Evolutionary conservation across 202 grass and related monocot genomes (phyloP).

Genomic region (Setaria viridis): DNA sequence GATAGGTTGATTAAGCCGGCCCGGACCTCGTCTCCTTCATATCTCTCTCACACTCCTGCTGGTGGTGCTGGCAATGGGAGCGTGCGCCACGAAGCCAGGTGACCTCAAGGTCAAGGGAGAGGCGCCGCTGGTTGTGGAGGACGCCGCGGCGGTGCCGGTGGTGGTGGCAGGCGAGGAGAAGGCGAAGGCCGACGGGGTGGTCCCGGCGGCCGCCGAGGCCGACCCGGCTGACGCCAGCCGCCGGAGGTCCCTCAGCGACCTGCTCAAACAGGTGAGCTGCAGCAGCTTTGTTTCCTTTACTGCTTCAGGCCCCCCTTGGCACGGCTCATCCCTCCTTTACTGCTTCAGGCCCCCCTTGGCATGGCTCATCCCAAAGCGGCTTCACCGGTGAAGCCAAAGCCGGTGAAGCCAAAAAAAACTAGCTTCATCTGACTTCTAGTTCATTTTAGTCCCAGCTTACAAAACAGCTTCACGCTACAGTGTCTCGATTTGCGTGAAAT

Average conservation of each 20-base stretch:
- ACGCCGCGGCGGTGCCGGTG: background rate
- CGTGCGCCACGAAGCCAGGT: slow-evolving; percentile 63
- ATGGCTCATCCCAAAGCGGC: no score
- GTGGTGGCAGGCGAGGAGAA: background rate
- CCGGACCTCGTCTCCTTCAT: no score
- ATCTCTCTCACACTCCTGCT: background rate
- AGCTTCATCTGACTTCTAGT: no score
- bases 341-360: no score
- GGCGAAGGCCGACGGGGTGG: slow-evolving; percentile 2
- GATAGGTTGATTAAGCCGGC: no score
- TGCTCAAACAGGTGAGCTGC: slow-evolving; percentile 56
- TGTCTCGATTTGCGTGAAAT: no score
- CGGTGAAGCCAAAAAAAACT: no score
- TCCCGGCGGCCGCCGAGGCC: background rate
- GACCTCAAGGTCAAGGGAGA: slow-evolving; percentile 56
- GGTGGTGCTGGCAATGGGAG: slow-evolving; percentile 49
- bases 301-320: background rate
- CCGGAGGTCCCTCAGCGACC: slow-evolving; percentile 63
- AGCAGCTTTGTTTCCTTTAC: background rate
- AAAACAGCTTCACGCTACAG: no score
- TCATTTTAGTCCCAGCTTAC: no score
- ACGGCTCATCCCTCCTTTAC: no score
- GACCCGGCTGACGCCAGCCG: slow-evolving; percentile 44
- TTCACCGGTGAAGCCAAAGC: no score
- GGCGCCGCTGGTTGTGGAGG: slow-evolving; percentile 40